Base-by-base conservation (phyloP, 306 rosid species). In the Carpinus fangiana region DNA sequence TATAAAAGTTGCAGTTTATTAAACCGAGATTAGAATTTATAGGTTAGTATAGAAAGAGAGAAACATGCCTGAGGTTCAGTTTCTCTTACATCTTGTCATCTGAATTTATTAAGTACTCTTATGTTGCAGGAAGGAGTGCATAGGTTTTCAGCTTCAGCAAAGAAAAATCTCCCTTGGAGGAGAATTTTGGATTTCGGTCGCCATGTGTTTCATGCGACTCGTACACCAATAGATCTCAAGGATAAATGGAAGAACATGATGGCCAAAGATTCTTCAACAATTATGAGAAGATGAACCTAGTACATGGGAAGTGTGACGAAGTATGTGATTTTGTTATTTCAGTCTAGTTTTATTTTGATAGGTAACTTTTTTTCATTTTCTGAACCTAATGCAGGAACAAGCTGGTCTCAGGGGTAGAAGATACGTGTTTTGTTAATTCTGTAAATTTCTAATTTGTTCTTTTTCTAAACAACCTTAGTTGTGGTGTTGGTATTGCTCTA, bases 181-280 rank as follows among this genome's bases (percentile, higher is more conserved):
- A 77, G 73, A 60, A 82, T 88, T 84, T 84, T 88, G 80, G 86
- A 84, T 53, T 57, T 23, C 9, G 91, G 91, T 23, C 68, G 28
- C 47, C 75, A 71, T 56, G 47, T 83, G 31, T 88, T 88, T 51
- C 73, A 82, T 21, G 9, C 7, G 45, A 83, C 81, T 34, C 89
- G 91, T n/a, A 61, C 59, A 31, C 89, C 89, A 21, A 72, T 3
- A 70, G 89, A 86, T 79, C 86, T 88, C 46, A 92, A 88, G 87
- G 97, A 94, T 82, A 94, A 94, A 76, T 94, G 97, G 97, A 90
- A 79, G 82, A 83, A 62, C 36, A 74, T 83, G 13, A 38, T 9
- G 55, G 52, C 81, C 73, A 75, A 72, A 64, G 81, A 79, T 31
- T 14, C 7, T 70, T 12, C 16, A 50, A 9, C 10, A 70, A 28